A percentile compares a stretch with the other conserved stretches of the same genome.
phyloP scores from a whole-genome alignment of 2,329 filamentous ascomycete genomes.

The Colletotrichum sp. region DNA sequence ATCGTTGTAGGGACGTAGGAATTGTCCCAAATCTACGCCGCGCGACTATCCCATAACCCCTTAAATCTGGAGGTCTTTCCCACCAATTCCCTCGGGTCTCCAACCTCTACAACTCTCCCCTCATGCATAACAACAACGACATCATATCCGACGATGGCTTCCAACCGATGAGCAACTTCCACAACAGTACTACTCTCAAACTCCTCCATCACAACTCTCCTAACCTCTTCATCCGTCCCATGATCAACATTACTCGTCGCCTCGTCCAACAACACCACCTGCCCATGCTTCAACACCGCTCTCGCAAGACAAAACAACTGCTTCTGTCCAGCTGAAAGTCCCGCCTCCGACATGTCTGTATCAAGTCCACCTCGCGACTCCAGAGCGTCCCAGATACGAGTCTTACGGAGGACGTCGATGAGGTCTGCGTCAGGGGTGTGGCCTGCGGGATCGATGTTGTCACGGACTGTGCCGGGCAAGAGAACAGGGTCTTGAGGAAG shows the following conservation, averaged over 20 bases:
- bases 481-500: constrained; percentile 55
- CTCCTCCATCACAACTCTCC: constrained; percentile 22
- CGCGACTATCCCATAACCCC: constrained; percentile 23
- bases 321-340: constrained; percentile 47
- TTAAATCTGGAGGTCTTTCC: constrained; percentile 24
- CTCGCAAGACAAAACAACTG: constrained; percentile 55
- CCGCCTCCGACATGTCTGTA: constrained; percentile 32
- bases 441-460: constrained; percentile 49
- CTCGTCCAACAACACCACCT: constrained; percentile 37
- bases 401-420: constrained; percentile 45
- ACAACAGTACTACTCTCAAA: constrained; percentile 30
- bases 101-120: constrained; percentile 29
- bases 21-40: not conserved
- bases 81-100: constrained; percentile 28
- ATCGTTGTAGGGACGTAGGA: not conserved
- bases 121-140: constrained; percentile 31
- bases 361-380: constrained; percentile 40
- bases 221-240: constrained; percentile 30
- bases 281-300: constrained; percentile 39
- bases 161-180: constrained; percentile 33
- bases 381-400: constrained; percentile 44
- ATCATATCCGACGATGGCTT: constrained; percentile 30
- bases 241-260: constrained; percentile 35
- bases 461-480: constrained; percentile 48
- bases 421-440: constrained; percentile 41